Evolutionary conservation across 2,329 filamentous ascomycete species (phyloP).

Genomic region (Cladosporium sp.): DNA sequence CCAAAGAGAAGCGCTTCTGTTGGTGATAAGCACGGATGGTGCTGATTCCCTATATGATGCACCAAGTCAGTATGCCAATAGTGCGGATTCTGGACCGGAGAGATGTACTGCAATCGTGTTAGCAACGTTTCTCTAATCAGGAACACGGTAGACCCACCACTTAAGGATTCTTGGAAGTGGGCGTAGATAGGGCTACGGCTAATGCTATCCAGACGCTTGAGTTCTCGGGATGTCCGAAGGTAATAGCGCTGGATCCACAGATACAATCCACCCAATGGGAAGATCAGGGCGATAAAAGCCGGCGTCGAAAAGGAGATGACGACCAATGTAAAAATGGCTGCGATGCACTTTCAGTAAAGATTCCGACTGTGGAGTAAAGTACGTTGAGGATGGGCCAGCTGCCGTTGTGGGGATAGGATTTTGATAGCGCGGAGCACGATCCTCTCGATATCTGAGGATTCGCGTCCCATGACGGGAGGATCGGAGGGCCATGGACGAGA

Average conservation of each 20-base stretch:
- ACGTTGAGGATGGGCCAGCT: not conserved
- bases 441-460: not conserved
- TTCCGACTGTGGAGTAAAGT: not conserved
- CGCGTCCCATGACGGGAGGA: not conserved
- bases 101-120: not conserved
- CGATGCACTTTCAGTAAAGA: conserved; percentile 1
- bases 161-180: conserved; percentile 95
- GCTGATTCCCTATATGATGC: conserved; percentile 55
- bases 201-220: conserved; percentile 93
- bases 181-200: conserved; percentile 95
- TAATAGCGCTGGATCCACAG: conserved; percentile 96
- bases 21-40: conserved; percentile 95
- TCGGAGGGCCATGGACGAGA: not conserved
- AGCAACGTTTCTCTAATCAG: not conserved
- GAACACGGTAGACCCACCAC: conserved; percentile 41
- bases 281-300: conserved; percentile 71
- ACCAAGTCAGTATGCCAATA: not conserved
- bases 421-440: not conserved
- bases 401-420: conserved; percentile 13
- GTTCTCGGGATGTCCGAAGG: conserved; percentile 87
- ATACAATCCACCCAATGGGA: conserved; percentile 78
- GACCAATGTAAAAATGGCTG: conserved; percentile 70
- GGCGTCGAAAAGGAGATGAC: conserved; percentile 82
- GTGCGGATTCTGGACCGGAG: not conserved
- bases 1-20: conserved; percentile 77